These are phyloP conservation scores for Aspergillus niger DNA, from an alignment of 2,329 filamentous ascomycete species.

Conservation along the genomic window DNA sequence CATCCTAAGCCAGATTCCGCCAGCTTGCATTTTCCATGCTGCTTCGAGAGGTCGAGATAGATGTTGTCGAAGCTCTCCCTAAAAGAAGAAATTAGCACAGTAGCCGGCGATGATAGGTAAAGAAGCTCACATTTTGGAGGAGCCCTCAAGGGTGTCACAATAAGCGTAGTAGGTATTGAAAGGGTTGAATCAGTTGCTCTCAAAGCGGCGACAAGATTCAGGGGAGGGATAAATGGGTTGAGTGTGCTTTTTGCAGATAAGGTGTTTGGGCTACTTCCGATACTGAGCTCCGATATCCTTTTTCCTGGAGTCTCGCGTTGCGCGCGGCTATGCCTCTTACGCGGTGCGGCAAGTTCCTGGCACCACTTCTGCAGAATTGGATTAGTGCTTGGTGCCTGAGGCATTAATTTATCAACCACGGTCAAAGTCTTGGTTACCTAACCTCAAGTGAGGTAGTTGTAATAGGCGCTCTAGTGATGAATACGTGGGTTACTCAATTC, in stretches of 20 bases:
- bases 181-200: not conserved
- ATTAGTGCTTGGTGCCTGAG: slow-evolving; percentile 11
- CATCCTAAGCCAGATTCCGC: slow-evolving; percentile 93
- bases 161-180: not conserved
- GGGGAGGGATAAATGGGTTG: not conserved
- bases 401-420: not conserved
- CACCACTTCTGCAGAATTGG: slow-evolving; percentile 6
- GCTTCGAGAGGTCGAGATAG: slow-evolving; percentile 91
- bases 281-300: slow-evolving; percentile 22
- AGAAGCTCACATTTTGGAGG: slow-evolving; percentile 39
- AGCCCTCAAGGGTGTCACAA: slow-evolving; percentile 16
- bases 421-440: too few relatives aligned
- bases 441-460: too few relatives aligned
- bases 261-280: slow-evolving; percentile 4
- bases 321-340: slow-evolving; percentile 22
- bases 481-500: too few relatives aligned
- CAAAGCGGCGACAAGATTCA: not conserved
- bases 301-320: slow-evolving; percentile 29
- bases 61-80: slow-evolving; percentile 97
- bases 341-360: slow-evolving; percentile 17
- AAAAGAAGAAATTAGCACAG: slow-evolving; percentile 12
- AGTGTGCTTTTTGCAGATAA: not conserved
- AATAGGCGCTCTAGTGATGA: too few relatives aligned
- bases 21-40: slow-evolving; percentile 89
- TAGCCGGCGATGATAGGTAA: not conserved